A percentile compares a stretch with the other conserved stretches of the same genome.
These are phyloP conservation scores for Calonectria hawksworthii DNA, from an alignment of 2,329 filamentous ascomycete genomes.

Conservation along the genomic window DNA sequence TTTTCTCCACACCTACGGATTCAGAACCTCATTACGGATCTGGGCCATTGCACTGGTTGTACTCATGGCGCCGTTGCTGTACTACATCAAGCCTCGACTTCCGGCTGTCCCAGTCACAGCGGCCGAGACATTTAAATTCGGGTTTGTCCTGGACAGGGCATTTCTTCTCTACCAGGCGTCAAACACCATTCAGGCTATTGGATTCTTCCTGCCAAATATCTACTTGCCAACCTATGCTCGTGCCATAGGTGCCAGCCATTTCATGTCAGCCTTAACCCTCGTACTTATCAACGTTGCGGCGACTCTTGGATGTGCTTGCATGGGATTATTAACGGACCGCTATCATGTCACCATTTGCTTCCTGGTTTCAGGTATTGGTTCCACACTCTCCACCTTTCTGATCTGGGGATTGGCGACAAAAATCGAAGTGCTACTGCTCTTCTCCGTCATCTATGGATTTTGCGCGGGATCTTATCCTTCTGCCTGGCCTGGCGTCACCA, in stretches of 20 bases:
- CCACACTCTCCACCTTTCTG: neutral
- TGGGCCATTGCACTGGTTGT: neutral
- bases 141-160: neutral
- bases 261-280: conserved; percentile 7
- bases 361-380: neutral
- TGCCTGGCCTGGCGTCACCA: conserved; percentile 2
- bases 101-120: neutral
- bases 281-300: conserved; percentile 1
- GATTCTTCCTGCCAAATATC: conserved; percentile 1
- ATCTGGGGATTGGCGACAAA: conserved; percentile 4
- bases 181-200: neutral
- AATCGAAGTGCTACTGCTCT: neutral
- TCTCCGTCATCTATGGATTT: neutral
- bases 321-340: neutral
- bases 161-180: neutral
- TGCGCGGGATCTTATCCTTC: conserved; percentile 6
- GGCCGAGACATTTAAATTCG: neutral
- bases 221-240: conserved; percentile 14
- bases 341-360: conserved; percentile 1
- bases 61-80: neutral
- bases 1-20: conserved; percentile 1
- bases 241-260: neutral
- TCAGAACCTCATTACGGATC: neutral
- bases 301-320: neutral
- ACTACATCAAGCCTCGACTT: conserved; percentile 11